phyloP scores from a whole-genome alignment of 805 yeast species.

The Metahyphopichia silvanorum region DNA sequence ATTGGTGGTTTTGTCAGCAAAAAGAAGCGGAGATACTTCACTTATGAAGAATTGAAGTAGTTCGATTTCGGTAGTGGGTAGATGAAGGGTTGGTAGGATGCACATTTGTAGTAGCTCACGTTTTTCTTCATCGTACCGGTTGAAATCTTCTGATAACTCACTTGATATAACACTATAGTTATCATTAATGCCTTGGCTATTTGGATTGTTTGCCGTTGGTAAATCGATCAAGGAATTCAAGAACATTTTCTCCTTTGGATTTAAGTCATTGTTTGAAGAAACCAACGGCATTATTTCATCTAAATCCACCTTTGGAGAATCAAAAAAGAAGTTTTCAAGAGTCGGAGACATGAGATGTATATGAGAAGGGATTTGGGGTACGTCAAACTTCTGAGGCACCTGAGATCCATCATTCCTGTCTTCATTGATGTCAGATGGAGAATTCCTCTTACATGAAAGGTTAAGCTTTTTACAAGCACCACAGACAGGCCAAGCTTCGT shows the following conservation, averaged over 20 bases:
- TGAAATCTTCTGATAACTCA: background rate
- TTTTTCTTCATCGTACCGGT: constrained; percentile 9
- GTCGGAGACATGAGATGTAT: background rate
- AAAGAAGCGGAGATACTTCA: constrained; percentile 18
- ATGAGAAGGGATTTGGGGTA: too few relatives aligned
- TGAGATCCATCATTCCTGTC: too few relatives aligned
- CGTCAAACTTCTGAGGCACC: too few relatives aligned
- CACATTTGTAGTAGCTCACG: constrained; percentile 6
- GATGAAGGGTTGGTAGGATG: constrained; percentile 2
- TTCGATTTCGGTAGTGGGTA: constrained; percentile 9
- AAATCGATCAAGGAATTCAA: constrained; percentile 10
- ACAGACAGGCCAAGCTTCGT: constrained; percentile 19
- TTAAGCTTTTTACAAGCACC: constrained; percentile 10
- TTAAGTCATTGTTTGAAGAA: constrained; percentile 3
- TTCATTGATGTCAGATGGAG: background rate
- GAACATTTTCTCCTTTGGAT: constrained; percentile 15
- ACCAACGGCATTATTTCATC: constrained; percentile 3
- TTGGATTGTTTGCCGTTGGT: too few relatives aligned
- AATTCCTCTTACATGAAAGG: constrained; percentile 7
- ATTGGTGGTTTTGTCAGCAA: constrained; percentile 19
- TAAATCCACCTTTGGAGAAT: background rate
- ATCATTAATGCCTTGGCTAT: too few relatives aligned
- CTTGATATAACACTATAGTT: background rate
- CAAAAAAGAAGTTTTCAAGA: too few relatives aligned
- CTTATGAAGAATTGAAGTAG: constrained; percentile 16